phyloP scores from a whole-genome alignment of 2,329 filamentous ascomycete species.

The Phyllosticta paracitricarpa region DNA sequence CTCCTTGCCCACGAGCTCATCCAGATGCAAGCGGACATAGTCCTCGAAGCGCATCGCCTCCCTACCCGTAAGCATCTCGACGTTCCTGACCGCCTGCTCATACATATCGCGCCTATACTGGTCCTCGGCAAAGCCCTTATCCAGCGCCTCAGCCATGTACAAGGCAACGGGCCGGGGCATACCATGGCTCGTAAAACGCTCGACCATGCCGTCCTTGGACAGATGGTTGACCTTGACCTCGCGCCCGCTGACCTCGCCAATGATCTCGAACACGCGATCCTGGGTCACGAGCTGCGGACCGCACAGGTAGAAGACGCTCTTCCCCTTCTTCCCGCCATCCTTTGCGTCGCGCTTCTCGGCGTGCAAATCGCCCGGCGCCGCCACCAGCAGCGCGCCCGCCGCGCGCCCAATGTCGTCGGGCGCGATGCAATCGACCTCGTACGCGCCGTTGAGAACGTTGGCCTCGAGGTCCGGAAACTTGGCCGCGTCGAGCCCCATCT shows the following conservation, averaged over 20 bases:
- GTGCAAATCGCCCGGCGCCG: slow-evolving; percentile 17
- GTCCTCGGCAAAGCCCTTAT: background rate
- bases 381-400: slow-evolving; percentile 29
- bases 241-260: background rate
- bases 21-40: background rate
- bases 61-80: background rate
- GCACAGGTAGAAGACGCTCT: background rate
- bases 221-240: background rate
- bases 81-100: background rate
- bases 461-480: slow-evolving; percentile 23
- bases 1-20: background rate
- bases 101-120: background rate
- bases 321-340: slow-evolving; percentile 16
- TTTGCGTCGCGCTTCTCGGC: background rate
- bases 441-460: slow-evolving; percentile 21
- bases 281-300: background rate
- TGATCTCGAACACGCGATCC: background rate
- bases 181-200: background rate
- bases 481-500: slow-evolving; percentile 11
- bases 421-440: slow-evolving; percentile 30
- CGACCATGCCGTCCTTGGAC: background rate
- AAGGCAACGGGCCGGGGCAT: background rate
- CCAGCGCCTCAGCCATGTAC: background rate
- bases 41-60: background rate
- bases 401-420: slow-evolving; percentile 39